phyloP scores from a whole-genome alignment of 176 grass and related monocot species.

The Aegilops umbellulata region DNA sequence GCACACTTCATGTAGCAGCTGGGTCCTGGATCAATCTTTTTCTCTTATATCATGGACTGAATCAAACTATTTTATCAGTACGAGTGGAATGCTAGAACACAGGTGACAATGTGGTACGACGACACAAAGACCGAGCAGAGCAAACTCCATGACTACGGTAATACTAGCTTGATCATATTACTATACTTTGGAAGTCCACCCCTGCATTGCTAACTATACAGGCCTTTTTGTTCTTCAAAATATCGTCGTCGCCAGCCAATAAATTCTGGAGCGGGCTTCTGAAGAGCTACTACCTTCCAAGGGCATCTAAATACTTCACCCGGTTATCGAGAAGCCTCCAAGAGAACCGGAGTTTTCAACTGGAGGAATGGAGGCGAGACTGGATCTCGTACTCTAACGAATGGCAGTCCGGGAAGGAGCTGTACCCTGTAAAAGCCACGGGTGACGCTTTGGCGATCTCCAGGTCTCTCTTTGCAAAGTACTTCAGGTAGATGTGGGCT shows the following conservation, averaged over 20 bases:
- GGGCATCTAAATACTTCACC: slow-evolving; percentile 86
- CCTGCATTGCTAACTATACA: neutral
- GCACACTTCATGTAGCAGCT: slow-evolving; percentile 8
- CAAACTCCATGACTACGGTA: slow-evolving; percentile 94
- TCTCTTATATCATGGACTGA: neutral
- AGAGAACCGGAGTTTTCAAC: slow-evolving; percentile 57
- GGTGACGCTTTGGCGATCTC: slow-evolving; percentile 70
- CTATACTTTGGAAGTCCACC: neutral
- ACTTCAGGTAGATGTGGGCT: slow-evolving; percentile 54
- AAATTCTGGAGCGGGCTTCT: slow-evolving; percentile 95
- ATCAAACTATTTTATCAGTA: slow-evolving; percentile 50
- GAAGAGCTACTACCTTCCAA: slow-evolving; percentile 85
- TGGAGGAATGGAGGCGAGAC: slow-evolving; percentile 78
- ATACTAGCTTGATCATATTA: neutral
- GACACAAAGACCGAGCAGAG: slow-evolving; percentile 81
- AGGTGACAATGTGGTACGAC: slow-evolving; percentile 99
- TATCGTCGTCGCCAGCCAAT: slow-evolving; percentile 48
- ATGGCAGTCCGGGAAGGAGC: slow-evolving; percentile 67
- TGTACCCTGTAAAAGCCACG: slow-evolving; percentile 47
- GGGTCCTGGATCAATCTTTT: neutral
- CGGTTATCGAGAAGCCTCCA: slow-evolving; percentile 56
- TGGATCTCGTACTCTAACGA: slow-evolving; percentile 87
- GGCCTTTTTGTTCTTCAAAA: neutral
- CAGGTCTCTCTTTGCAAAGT: slow-evolving; percentile 68
- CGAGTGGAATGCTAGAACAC: slow-evolving; percentile 95